Conservation (phyloP, 192 early-diverging fungal genomes). For the Phlyctochytrium arcticum region DNA sequence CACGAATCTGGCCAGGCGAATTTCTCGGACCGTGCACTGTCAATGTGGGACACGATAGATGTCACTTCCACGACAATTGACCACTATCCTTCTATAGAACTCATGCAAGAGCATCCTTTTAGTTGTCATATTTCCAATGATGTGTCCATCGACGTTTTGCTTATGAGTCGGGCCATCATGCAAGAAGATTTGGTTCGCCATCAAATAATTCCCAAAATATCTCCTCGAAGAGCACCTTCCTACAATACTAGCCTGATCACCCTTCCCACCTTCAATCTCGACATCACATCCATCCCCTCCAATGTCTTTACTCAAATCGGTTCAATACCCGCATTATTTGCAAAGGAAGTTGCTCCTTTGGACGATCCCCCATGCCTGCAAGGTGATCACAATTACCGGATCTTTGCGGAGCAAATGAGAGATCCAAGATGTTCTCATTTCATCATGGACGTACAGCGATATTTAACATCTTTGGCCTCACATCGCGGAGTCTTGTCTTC, state of each 20-base stretch:
- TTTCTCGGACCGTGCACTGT: neutral
- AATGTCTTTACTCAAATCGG: conserved; percentile 9
- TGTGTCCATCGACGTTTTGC: conserved; percentile 1
- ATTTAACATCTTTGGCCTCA: neutral
- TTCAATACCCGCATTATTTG: neutral
- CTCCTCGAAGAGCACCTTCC: conserved; percentile 1
- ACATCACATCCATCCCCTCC: conserved; percentile 12
- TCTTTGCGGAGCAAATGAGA: conserved; percentile 7
- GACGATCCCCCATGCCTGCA: neutral
- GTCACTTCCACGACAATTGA: conserved; percentile 6
- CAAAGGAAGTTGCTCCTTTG: neutral
- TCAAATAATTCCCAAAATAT: neutral
- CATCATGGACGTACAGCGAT: conserved; percentile 8
- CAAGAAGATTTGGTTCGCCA: conserved; percentile 12
- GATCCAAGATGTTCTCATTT: neutral
- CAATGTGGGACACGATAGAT: conserved; percentile 23
- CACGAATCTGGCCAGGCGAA: neutral
- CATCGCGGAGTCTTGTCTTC: neutral
- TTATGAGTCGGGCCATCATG: conserved; percentile 22
- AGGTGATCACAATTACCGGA: neutral
- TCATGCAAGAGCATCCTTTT: neutral
- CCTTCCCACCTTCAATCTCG: conserved; percentile 3
- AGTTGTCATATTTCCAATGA: neutral
- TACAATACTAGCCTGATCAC: conserved; percentile 18
- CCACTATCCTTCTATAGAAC: conserved; percentile 17